Base-by-base conservation (phyloP, 192 early-diverging fungal genomes). In the Lobosporangium transversale region DNA sequence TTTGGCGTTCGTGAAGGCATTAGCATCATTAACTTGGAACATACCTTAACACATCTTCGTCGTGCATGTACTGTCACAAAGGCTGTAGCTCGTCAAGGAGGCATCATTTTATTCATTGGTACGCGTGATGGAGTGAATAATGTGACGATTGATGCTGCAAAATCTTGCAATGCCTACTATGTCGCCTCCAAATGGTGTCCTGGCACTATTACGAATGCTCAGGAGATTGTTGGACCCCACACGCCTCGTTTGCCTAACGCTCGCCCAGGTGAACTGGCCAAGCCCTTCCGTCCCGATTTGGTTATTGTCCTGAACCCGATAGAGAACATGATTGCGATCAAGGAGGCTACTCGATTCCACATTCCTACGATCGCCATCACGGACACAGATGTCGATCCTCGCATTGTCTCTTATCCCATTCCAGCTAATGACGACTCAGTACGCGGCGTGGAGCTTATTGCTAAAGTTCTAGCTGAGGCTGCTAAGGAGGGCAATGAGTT, bases 341-440 rank as follows among this genome's bases (percentile, higher is more conserved):
- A 87, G 48, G 97, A 98, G 62, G 88, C 94, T 7, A 85, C 89
- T 42, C 70, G 86, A 30, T 69, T 84, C 62, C 87, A 92, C 60
- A 90, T 98, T 31, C 97, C 97, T 24, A 92, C 95, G 9, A 89
- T 98, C 47, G 94, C 92, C 42, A 84, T 98, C 53, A 88, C 92
- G 35, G 97, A 98, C 73, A 96, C 95, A 24, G 94, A 98, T 83
- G 91, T 89, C 71, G 90, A 97, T 75, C 95, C 97, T 32, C 80
- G 86, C 15, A 63, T 67, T 9, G 94, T 97, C 31, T 90, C 92
- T 2, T 98, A 97, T 76, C 91, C 95, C 18, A 93, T 98, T 36
- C 94, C 97, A 1, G 95, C 92, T 51, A 98, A 98, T 78, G 97
- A 98, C 67, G 95, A 98, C 71, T 90, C 92, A 6, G 64, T 93